Percentiles rank a stretch among this genome's conserved stretches.
phyloP scores from a whole-genome alignment of 2,329 filamentous ascomycete species.

The Epichloe brachyelytri region DNA sequence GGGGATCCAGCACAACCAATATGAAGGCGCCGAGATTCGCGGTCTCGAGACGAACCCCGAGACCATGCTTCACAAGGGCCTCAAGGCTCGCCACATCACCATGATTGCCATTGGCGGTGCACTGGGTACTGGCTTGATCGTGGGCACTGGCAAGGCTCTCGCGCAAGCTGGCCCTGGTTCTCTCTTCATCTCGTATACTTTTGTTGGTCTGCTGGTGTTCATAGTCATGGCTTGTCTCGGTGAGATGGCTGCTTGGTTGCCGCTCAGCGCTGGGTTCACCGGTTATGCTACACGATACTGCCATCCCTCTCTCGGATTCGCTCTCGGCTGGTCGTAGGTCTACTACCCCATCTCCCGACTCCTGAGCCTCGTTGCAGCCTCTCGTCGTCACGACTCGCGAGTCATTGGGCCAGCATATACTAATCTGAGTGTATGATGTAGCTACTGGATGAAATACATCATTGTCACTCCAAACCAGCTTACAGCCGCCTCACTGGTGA shows the following conservation, averaged over 20 bases:
- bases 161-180: constrained; percentile 46
- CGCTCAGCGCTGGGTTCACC: constrained; percentile 65
- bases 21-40: constrained; percentile 24
- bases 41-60: constrained; percentile 36
- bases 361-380: not conserved
- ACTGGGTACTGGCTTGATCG: constrained; percentile 61
- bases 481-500: constrained; percentile 65
- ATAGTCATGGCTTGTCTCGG: constrained; percentile 71
- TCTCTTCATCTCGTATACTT: constrained; percentile 57
- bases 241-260: constrained; percentile 77
- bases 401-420: not conserved
- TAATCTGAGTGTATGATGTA: constrained; percentile 12
- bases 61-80: constrained; percentile 36
- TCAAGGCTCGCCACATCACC: constrained; percentile 42
- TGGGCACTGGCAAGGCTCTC: constrained; percentile 48
- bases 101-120: constrained; percentile 62
- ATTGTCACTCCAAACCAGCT: constrained; percentile 78
- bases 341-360: not conserved
- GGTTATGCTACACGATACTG: constrained; percentile 70
- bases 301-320: constrained; percentile 69
- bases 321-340: constrained; percentile 57
- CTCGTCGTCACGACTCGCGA: no score
- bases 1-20: constrained; percentile 5
- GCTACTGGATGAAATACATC: constrained; percentile 65
- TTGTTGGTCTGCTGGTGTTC: constrained; percentile 62